Evolutionary conservation across 371 early-diverging fungal genomes (phyloP), one percentile per base, ranked within the genome.

Genomic region (Mucor velutinosus): DNA sequence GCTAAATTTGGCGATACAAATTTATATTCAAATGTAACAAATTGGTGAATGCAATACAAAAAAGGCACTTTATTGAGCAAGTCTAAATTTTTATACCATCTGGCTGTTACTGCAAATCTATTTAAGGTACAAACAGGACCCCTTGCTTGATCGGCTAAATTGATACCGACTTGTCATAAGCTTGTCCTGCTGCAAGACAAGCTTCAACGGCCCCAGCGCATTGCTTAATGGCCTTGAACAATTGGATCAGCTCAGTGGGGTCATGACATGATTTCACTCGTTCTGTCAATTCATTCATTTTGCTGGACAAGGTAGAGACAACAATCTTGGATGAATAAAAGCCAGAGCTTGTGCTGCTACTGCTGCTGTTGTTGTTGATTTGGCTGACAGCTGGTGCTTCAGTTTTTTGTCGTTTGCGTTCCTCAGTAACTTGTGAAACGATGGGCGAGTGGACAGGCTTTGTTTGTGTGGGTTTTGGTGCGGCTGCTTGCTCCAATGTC

Each of bases 141-240:
- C 53, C 53, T 53, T 53, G 53, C 7, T 53, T 27, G 53, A 23
- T 51, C 62, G 51, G 51, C 32, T 33, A 62, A 62, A 62, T 32
- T 47, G 19, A 61, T 29, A 19, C 61, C 61, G 61, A 61, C 39
- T 49, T 61, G 25, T 60, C 58, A 35, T 37, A 70, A 2, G 47
- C 65, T 62, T 66, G 27, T 15, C 65, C 58, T 43, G 67, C 69
- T 33, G 71, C 72, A 0, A 60, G 29, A 58, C 79, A 80, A 27
- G 78, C 73, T 49, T 71, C 49, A 4, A 77, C 71, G 8, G 80
- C 80, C 0, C 45, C 43, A 8, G 78, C 78, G 32, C 78, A 78
- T 12, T 71, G 62, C 55, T 70, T 67, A 29, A 80, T 76, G 7
- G 76, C 65, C 27, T 77, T 70, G 57, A 80, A 80, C 14, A 80